phyloP scores from a whole-genome alignment of 106 monocot species.

The Vanilla planifolia region DNA sequence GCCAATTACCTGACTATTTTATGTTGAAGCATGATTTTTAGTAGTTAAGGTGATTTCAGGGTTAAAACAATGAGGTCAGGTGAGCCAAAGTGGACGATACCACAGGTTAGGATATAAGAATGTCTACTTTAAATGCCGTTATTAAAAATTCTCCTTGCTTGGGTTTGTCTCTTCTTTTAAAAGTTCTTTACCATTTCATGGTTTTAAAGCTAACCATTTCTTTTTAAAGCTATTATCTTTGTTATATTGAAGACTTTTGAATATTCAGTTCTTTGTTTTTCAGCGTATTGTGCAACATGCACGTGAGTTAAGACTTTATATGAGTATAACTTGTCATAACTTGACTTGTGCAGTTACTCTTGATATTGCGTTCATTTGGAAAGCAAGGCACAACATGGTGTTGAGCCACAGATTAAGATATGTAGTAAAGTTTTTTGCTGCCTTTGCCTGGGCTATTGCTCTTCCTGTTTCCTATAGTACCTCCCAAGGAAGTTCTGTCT shows the following conservation, averaged over 20 bases:
- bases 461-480: constrained; percentile 48
- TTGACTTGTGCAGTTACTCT: constrained; percentile 36
- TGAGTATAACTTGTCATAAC: background rate
- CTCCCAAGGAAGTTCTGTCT: constrained; percentile 35
- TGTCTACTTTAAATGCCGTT: too few species aligned
- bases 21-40: too few species aligned
- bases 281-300: too few species aligned
- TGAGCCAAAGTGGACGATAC: too few species aligned
- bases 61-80: too few species aligned
- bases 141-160: too few species aligned
- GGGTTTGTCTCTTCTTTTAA: too few species aligned
- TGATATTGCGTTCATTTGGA: constrained; percentile 57
- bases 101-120: too few species aligned
- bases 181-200: background rate
- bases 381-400: constrained; percentile 51
- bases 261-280: background rate
- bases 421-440: constrained; percentile 37
- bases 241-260: background rate
- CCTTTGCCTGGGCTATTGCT: constrained; percentile 38
- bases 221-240: background rate
- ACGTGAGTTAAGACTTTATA: background rate
- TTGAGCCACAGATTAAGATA: constrained; percentile 45
- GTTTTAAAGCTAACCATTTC: background rate
- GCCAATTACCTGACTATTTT: too few species aligned
- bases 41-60: too few species aligned